Evolutionary conservation across 2,329 filamentous ascomycete species (phyloP).

Genomic region (Chrysoporthe deuterocubensis): DNA sequence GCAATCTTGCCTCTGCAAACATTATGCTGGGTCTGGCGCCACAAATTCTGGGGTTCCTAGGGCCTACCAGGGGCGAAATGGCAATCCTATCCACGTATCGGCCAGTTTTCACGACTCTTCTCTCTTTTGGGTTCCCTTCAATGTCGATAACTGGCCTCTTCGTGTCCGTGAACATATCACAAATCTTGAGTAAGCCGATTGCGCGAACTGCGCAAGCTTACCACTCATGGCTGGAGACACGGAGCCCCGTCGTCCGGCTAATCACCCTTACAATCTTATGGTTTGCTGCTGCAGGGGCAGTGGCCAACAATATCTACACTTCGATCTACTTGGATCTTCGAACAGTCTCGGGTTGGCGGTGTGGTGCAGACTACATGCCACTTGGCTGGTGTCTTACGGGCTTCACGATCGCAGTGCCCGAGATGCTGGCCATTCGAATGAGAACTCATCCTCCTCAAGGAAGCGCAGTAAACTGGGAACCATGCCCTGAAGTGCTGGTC

Average conservation of each 20-base stretch:
- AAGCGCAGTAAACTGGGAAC: background rate
- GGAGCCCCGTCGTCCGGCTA: background rate
- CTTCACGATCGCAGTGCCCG: background rate
- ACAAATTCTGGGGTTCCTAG: conserved; percentile 5
- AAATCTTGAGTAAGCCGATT: background rate
- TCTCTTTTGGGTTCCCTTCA: conserved; percentile 14
- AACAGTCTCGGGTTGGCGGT: conserved; percentile 15
- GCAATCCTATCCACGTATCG: conserved; percentile 4
- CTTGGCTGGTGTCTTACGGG: conserved; percentile 12
- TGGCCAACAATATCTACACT: conserved; percentile 12
- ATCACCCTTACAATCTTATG: background rate
- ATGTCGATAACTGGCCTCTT: conserved; percentile 4
- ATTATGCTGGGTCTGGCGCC: conserved; percentile 12
- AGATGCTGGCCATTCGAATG: conserved; percentile 8
- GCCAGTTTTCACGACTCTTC: background rate
- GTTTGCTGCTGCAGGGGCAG: background rate
- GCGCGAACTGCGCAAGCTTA: background rate
- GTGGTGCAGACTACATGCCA: conserved; percentile 12
- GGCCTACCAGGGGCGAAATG: conserved; percentile 12
- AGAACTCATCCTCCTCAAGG: background rate
- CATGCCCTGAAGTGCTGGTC: background rate
- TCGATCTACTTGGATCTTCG: conserved; percentile 10
- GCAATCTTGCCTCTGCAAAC: conserved; percentile 14
- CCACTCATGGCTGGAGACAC: background rate
- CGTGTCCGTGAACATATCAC: background rate